These are phyloP conservation scores for Boechera stricta DNA, from an alignment of 345 rosid species.

Conservation along the genomic window DNA sequence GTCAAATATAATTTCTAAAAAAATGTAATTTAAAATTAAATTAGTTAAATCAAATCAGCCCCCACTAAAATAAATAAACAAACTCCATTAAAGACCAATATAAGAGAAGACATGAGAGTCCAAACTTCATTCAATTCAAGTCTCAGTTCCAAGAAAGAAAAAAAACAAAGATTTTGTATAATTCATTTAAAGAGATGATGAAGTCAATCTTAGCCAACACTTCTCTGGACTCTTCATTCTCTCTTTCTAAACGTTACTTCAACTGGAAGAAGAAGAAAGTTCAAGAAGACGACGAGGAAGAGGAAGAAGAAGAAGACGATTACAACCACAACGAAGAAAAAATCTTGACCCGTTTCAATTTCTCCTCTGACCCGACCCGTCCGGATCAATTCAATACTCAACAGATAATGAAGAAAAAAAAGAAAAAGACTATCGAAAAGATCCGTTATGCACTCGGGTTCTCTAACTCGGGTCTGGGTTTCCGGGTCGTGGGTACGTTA, in stretches of 20 bases:
- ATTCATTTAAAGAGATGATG: slow-evolving; percentile 62
- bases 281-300: slow-evolving; percentile 61
- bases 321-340: slow-evolving; percentile 36
- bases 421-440: slow-evolving; percentile 53
- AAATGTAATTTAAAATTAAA: neutral
- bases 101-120: slow-evolving; percentile 34
- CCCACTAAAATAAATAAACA: slow-evolving; percentile 23
- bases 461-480: slow-evolving; percentile 56
- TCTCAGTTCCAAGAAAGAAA: neutral
- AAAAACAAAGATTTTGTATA: neutral
- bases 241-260: slow-evolving; percentile 89
- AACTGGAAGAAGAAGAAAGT: slow-evolving; percentile 75
- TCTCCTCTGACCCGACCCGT: slow-evolving; percentile 36
- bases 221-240: slow-evolving; percentile 80
- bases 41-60: slow-evolving; percentile 22
- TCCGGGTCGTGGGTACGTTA: slow-evolving; percentile 74
- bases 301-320: slow-evolving; percentile 49
- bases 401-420: slow-evolving; percentile 46
- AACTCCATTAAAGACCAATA: slow-evolving; percentile 34
- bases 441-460: slow-evolving; percentile 63
- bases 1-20: slow-evolving; percentile 1
- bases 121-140: slow-evolving; percentile 36
- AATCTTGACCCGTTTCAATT: slow-evolving; percentile 40
- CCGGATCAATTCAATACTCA: slow-evolving; percentile 19
- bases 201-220: slow-evolving; percentile 70